phyloP scores from a whole-genome alignment of 495 filamentous ascomycete genomes.

The Aspergillus ellipticus region DNA sequence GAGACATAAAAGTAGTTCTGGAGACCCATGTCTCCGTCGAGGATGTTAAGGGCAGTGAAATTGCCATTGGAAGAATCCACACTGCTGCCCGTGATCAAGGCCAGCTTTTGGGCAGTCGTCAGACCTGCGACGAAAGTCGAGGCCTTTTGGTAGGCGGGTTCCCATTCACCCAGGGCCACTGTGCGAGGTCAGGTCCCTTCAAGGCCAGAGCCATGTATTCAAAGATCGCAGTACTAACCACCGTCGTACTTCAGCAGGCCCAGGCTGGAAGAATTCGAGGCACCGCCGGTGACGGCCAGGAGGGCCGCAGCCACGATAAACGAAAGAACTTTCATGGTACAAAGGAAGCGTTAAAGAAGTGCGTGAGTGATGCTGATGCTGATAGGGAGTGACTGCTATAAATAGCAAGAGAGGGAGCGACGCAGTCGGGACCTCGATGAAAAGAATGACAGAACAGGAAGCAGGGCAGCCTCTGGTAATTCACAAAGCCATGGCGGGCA shows the following conservation, averaged over 20 bases:
- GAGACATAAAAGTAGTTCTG: slow-evolving; percentile 52
- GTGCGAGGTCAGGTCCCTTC: not conserved
- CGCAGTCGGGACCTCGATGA: not conserved
- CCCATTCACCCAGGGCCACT: slow-evolving; percentile 53
- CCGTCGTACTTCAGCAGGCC: slow-evolving; percentile 33
- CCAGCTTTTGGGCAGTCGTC: slow-evolving; percentile 80
- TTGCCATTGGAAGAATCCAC: slow-evolving; percentile 44
- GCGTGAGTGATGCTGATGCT: too few relatives aligned
- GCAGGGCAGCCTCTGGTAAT: not conserved
- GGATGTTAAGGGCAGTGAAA: slow-evolving; percentile 15
- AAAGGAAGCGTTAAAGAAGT: not conserved
- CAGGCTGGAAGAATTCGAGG: slow-evolving; percentile 28
- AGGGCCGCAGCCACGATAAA: not conserved
- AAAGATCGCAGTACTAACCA: not conserved
- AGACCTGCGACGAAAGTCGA: slow-evolving; percentile 69
- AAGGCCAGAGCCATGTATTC: not conserved
- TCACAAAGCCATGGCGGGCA: not conserved
- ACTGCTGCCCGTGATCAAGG: slow-evolving; percentile 68
- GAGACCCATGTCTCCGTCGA: slow-evolving; percentile 57
- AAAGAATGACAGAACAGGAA: not conserved
- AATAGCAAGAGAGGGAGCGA: not conserved
- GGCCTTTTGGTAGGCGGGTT: slow-evolving; percentile 70
- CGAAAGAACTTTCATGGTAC: not conserved
- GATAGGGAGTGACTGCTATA: too few relatives aligned
- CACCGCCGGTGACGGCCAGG: not conserved